Conservation (phyloP, 2,329 filamentous ascomycete genomes). For the Aspergillus fischeri region DNA sequence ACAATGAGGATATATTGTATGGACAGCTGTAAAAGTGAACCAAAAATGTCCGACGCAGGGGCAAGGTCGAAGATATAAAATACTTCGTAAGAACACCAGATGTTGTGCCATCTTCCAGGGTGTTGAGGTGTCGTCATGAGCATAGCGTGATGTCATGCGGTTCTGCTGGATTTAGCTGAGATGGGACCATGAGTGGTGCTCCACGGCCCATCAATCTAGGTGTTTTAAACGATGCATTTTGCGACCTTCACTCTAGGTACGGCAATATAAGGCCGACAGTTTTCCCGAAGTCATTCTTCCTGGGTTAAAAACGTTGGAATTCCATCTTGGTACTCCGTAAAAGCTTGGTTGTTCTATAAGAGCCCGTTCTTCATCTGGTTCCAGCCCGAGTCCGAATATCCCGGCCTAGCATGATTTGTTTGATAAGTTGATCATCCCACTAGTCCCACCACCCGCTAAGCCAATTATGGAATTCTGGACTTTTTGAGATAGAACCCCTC, state of each 20-base stretch:
- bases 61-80: conserved; percentile 1
- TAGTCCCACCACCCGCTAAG: conserved; percentile 6
- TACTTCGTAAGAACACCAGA: not conserved
- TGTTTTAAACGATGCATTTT: not conserved
- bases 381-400: not conserved
- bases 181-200: not conserved
- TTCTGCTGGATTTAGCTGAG: not conserved
- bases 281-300: not conserved
- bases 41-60: not conserved
- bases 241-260: not conserved
- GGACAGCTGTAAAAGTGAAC: not conserved
- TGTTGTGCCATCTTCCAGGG: not conserved
- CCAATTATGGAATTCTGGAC: conserved; percentile 7
- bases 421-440: not conserved
- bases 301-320: not conserved
- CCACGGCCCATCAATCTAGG: not conserved
- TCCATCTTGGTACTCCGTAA: not conserved
- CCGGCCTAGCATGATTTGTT: not conserved
- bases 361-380: not conserved
- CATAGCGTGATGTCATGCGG: conserved; percentile 21
- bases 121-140: conserved; percentile 16
- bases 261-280: not conserved
- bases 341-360: not conserved
- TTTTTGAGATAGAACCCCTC: no score
- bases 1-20: not conserved